Evolutionary conservation across 106 monocot genomes (phyloP), one percentile per base, ranked within the genome.

Genomic region (Dioscorea zingiberensis): DNA sequence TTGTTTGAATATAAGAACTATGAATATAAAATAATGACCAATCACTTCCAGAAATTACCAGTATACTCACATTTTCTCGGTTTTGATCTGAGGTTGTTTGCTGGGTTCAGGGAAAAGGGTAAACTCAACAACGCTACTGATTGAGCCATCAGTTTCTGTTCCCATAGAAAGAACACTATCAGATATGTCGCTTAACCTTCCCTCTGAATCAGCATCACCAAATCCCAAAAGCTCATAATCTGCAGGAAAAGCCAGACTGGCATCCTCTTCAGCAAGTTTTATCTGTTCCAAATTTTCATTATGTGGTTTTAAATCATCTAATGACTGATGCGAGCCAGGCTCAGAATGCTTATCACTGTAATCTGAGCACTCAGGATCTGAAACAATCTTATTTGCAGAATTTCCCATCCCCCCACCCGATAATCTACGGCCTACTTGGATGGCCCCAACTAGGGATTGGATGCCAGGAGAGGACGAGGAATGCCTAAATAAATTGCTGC

Each of bases 151-250:
- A 15, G 82, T 92, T 76, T 85, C 84, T 59, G 66, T 78, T 54
- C 81, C 86, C 48, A 76, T 25, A 28, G 86, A 98, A 58, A 85
- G 70, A 25, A 63, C 80, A 44, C 80, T 63, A 59, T 81, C 92
- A 56, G 93, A 98, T 49, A 80, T 63, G 54, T 91, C 94, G 53
- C 93, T 93, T 65, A 81, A 75, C 63, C 71, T 78, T 38, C 75
- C 88, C 18, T 91, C 87, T n/a, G 75, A 76, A 71, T 85, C 87
- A 27, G 73, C 91, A 69, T 71, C 78, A 51, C 71, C 71, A 59
- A 72, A 75, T n/a, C 65, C 76, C 27, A 64, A 56, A 77, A 62
- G 76, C 24, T 75, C 81, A 68, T 63, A 28, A 71, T 79, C 70
- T 76, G 69, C 80, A 60, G 54, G 44, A 57, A 44, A n/a, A 57